Evolutionary conservation across 2,329 filamentous ascomycete genomes (phyloP), one percentile per base, ranked within the genome.

Genomic region (Mycocentrospora acerina): DNA sequence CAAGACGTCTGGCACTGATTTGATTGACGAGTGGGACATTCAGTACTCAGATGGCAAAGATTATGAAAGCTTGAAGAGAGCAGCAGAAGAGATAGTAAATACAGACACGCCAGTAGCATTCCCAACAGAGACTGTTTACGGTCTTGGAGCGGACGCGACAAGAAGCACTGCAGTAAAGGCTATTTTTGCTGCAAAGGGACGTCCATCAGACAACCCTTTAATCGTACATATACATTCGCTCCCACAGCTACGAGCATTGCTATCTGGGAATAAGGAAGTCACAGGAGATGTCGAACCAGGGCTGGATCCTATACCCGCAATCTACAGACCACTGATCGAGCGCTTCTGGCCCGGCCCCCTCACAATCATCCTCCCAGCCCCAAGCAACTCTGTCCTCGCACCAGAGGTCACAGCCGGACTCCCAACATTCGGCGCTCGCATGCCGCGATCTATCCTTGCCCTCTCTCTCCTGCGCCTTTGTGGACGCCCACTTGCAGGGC

Each of bases 41-140:
- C 36, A 64, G 24, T 67, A 64, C 43, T 48, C 45, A 10, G 40
- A 48, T 17, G 75, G 71, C 3, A 45, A 62, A 2, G 77, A 80
- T 51, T 70, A 72, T 3, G 66, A 72, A 24, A 69, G 74, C 40
- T 74, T 95, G 25, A 69, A 73, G 41, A 71, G 81, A 38, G 88
- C 88, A 1, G 88, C 87, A 2, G 62, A 75, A 10, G 76, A 83
- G 48, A 73, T 95, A 24, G 78, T 74, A 35, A 74, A 75, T 13
- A 82, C 78, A 35, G 78, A 88, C 60, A 78, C 78, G 3, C 93
- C 93, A 4, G 89, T 98, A 32, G 93, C 88, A 1, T 98, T 98
- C 63, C 93, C 93, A 1, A 98, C 93, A 0, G 93, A 98, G 71
- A 98, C 93, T 0, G 93, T 98, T 1, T 98, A 98, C 64, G 93